Evolutionary conservation across 2,329 filamentous ascomycete species (phyloP), one percentile per base, ranked within the genome.

Genomic region (Phyllosticta citribraziliensis): DNA sequence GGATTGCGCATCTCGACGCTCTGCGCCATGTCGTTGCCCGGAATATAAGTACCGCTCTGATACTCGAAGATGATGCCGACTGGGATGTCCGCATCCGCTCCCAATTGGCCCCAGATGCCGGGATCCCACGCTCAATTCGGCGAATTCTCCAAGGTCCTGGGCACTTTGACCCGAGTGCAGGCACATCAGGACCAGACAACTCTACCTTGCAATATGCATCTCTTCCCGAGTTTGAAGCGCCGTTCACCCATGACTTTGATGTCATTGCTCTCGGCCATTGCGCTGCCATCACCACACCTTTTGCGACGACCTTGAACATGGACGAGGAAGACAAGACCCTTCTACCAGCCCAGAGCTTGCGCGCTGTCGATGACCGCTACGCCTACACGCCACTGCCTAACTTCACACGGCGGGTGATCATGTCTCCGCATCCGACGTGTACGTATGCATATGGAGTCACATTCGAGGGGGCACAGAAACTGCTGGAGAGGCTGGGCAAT

Each of bases 251-350:
- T 70, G 70, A 67, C 12, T 75, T 72, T 71, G 72, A 75, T 59
- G 27, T 75, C 24, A 66, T 75, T 17, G 68, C 69, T 65, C 65
- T 72, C 4, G 74, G 74, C 8, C 73, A 76, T 63, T 74, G 69
- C 59, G 70, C 66, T 67, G 25, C 63, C 58, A 14, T 62, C 64
- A 10, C 66, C 66, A 20, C 62, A 60, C 33, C 60, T 52, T n/a
- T 68, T 71, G 6, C 50, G 24, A 56, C 50, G n/a, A 30, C 35
- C 27, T 58, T 62, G 66, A 55, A 60, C 63, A 19, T 60, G n/a
- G 51, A 17, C 11, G 27, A 47, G 40, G 27, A 53, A 30, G 51
- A 57, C 33, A 27, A 12, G 5, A 22, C 60, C 17, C 62, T 61
- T 25, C 70, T 67, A 55, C 66, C 61, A 63, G 69, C 60, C 58